Conservation (phyloP, 345 rosid genomes). For the Atalantia buxifolia region DNA sequence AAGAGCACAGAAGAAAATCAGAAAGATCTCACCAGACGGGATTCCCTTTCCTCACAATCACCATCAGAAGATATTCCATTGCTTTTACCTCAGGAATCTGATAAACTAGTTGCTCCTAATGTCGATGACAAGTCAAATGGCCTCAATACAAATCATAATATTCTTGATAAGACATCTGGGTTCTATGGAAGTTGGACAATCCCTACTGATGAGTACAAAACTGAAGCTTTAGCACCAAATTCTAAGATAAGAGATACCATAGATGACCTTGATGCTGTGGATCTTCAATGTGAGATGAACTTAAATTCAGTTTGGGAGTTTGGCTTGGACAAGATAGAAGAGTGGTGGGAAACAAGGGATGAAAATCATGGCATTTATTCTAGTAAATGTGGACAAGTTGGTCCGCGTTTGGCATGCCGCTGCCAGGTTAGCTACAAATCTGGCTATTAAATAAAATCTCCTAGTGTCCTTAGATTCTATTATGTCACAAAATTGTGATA, state of each 20-base stretch:
- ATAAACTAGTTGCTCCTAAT: constrained; percentile 20
- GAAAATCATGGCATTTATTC: constrained; percentile 27
- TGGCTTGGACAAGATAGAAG: constrained; percentile 34
- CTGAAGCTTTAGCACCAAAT: constrained; percentile 24
- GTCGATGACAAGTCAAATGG: constrained; percentile 20
- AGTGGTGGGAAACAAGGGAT: constrained; percentile 30
- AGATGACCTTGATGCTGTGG: constrained; percentile 23
- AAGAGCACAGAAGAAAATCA: constrained; percentile 36
- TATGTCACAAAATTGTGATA: neutral
- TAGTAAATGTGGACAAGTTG: constrained; percentile 39
- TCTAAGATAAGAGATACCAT: constrained; percentile 15
- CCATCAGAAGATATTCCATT: constrained; percentile 71
- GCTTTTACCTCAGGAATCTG: constrained; percentile 83
- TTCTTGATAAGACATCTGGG: constrained; percentile 15
- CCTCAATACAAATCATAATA: neutral
- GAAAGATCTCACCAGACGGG: constrained; percentile 32
- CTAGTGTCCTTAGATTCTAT: neutral
- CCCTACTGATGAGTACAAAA: constrained; percentile 23
- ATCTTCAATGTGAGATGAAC: constrained; percentile 22
- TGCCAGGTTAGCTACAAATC: constrained; percentile 60
- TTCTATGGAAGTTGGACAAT: constrained; percentile 3
- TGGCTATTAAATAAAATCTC: neutral
- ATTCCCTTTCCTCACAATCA: constrained; percentile 50
- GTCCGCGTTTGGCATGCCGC: constrained; percentile 52
- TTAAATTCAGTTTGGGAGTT: constrained; percentile 8